Base-by-base conservation (phyloP, 768 basidiomycete genomes). In the Lentinula raphanica region DNA sequence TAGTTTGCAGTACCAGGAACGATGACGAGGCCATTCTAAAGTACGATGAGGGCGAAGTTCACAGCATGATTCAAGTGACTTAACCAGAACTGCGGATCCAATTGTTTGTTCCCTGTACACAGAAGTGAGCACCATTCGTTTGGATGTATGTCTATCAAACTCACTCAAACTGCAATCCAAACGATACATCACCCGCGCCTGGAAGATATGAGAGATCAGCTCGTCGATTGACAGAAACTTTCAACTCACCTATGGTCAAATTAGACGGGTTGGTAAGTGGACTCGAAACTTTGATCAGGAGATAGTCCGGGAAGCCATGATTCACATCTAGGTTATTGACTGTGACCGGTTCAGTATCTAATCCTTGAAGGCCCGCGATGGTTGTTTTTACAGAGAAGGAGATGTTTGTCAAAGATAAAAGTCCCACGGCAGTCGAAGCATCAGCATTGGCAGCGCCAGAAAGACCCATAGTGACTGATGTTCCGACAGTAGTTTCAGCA, bases 261-360 rank as follows among this genome's bases (percentile, higher is more conserved):
- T 80, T 79, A 60, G 61, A 82, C 82, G 88, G 87, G 59, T 88
- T 89, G 67, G 80, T 86, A 23, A 89, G 69, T 1, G 75, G 72
- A 19, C 83, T 81, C 42, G 80, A 72, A 12, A 82, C 81, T 63
- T 78, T 87, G 71, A 90, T 88, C 50, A 88, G 74, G n/a, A 90
- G 73, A 66, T 77, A 84, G 64, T 85, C 79, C 0, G 81, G 58
- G 72, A 80, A 89, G 6, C 88, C 88, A 54, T 83, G 86, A 39
- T 79, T 81, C 28, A 89, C 86, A 60, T 89, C 86, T 50, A 90
- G 71, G 61, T 79, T 74, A 39, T 72, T 73, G 13, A 90, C 79
- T 3, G 74, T 74, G 2, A 81, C 79, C 9, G 86, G 86, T 58
- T 75, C 78, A 28, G 82, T 72, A 60, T 78, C 73, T 57, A 90